A percentile compares a stretch with the other conserved stretches of the same genome.
Conservation (phyloP, 768 basidiomycete species). For the Hypholoma sublateritium region DNA sequence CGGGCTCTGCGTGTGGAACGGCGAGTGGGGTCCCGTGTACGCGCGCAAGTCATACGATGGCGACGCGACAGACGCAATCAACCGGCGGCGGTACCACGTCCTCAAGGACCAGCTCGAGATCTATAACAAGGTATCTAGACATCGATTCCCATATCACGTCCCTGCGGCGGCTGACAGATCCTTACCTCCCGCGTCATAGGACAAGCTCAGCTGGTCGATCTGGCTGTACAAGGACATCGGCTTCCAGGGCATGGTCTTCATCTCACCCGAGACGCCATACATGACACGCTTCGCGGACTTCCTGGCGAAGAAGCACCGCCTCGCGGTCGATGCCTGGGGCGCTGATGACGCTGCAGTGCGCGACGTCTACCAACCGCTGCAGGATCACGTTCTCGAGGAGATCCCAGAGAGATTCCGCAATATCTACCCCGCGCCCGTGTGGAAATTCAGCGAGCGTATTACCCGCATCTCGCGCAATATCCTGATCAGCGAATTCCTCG, state of each 20-base stretch:
- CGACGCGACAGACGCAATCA: constrained; percentile 60
- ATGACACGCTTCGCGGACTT: constrained; percentile 68
- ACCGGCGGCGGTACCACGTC: constrained; percentile 61
- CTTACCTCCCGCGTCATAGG: constrained; percentile 30
- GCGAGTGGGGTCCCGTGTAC: constrained; percentile 85
- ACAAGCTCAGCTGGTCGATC: constrained; percentile 76
- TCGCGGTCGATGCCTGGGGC: constrained; percentile 80
- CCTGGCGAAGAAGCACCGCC: constrained; percentile 74
- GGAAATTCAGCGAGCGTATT: constrained; percentile 57
- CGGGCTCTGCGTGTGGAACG: constrained; percentile 72
- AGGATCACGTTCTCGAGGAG: constrained; percentile 59
- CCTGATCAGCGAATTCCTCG: constrained; percentile 67
- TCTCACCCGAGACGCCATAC: constrained; percentile 68
- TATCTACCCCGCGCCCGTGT: constrained; percentile 65
- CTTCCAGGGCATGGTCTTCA: constrained; percentile 84
- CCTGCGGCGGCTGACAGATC: background rate
- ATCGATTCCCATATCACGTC: background rate
- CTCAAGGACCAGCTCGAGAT: constrained; percentile 73
- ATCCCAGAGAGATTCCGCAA: constrained; percentile 48
- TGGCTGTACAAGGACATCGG: constrained; percentile 89
- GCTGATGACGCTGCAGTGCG: constrained; percentile 58
- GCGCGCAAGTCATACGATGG: constrained; percentile 62
- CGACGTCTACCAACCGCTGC: constrained; percentile 62
- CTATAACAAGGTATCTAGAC: constrained; percentile 55
- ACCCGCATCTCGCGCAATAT: constrained; percentile 65